Evolutionary conservation across 2,329 filamentous ascomycete genomes (phyloP).

Genomic region (Cadophora sp.): DNA sequence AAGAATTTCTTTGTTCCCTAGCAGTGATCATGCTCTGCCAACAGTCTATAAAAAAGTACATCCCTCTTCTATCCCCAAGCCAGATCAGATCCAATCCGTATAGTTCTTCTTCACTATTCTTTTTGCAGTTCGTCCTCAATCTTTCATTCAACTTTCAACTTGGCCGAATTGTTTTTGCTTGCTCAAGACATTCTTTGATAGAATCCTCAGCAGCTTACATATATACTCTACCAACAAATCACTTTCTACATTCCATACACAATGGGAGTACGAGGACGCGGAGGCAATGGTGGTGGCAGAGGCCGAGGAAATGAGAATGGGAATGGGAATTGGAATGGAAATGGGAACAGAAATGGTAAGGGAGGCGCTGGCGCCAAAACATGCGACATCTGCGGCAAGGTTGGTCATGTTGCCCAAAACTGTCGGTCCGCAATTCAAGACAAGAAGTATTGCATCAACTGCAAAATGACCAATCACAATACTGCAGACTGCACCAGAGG

Average conservation of each 20-base stretch:
- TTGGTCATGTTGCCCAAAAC: background rate
- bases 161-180: background rate
- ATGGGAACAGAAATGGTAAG: background rate
- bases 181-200: background rate
- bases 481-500: conserved; percentile 3
- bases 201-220: background rate
- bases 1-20: background rate
- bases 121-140: background rate
- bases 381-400: background rate
- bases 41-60: background rate
- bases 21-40: background rate
- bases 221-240: background rate
- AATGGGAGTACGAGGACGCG: background rate
- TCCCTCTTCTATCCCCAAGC: background rate
- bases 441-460: background rate
- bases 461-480: conserved; percentile 4
- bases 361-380: conserved; percentile 4
- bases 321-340: background rate
- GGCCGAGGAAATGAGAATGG: background rate
- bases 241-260: background rate
- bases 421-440: background rate
- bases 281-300: background rate
- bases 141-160: background rate
- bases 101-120: background rate
- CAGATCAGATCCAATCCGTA: conserved; percentile 2